phyloP scores from a whole-genome alignment of 108 stramenopile species.

The Cyclotella cryptica region DNA sequence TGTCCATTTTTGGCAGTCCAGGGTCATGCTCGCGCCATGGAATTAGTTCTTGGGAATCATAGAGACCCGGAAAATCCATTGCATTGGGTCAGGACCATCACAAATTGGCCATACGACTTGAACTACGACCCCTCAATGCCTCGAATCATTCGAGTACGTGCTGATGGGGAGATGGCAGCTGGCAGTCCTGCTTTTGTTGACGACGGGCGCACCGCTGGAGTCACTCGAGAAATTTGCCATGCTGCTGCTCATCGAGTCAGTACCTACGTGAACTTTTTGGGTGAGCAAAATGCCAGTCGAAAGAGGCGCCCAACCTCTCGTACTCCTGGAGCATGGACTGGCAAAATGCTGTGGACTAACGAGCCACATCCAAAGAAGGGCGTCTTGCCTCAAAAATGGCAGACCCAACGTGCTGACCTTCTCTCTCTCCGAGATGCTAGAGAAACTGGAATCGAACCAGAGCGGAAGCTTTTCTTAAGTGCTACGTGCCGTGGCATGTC shows the following conservation, averaged over 20 bases:
- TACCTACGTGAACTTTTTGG: background rate
- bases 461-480: background rate
- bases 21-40: conserved; percentile 13
- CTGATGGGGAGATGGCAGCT: conserved; percentile 37
- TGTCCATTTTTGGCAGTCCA: conserved; percentile 36
- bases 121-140: conserved; percentile 46
- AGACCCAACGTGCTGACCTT: background rate
- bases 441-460: background rate
- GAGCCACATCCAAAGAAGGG: conserved; percentile 4
- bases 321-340: conserved; percentile 16
- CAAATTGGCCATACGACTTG: conserved; percentile 41
- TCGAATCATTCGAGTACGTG: conserved; percentile 26
- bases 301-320: conserved; percentile 11
- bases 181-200: conserved; percentile 47
- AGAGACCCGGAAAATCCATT: conserved; percentile 27
- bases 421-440: background rate
- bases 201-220: conserved; percentile 26
- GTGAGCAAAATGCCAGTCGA: conserved; percentile 15
- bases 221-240: background rate
- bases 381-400: conserved; percentile 12
- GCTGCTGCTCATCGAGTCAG: conserved; percentile 5
- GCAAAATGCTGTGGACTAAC: conserved; percentile 4
- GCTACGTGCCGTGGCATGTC: conserved; percentile 10
- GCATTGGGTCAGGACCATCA: conserved; percentile 27
- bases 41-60: conserved; percentile 25